Conservation (phyloP, 2,329 filamentous ascomycete species). For the Rhynchosporium secalis region DNA sequence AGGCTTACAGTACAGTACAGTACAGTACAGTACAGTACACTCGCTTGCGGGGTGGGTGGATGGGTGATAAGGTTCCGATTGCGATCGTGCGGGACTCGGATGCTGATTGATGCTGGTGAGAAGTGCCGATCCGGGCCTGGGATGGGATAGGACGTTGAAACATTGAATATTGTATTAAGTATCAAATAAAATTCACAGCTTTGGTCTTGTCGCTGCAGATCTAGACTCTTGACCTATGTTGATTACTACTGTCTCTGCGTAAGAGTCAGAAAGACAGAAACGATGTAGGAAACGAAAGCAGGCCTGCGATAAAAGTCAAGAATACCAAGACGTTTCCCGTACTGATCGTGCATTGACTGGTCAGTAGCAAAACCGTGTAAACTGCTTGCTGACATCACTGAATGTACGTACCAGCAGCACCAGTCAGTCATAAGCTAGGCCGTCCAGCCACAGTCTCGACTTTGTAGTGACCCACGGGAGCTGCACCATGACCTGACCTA, state of each 20-base stretch:
- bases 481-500: too few relatives aligned
- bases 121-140: constrained; percentile 1
- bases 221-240: too few relatives aligned
- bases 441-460: not conserved
- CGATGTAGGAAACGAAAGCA: too few relatives aligned
- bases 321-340: constrained; percentile 5
- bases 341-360: constrained; percentile 2
- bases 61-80: constrained; percentile 11
- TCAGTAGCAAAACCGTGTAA: not conserved
- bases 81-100: not conserved
- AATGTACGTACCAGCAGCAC: not conserved
- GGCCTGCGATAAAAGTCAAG: not conserved
- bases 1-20: not conserved
- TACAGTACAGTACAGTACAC: not conserved
- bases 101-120: not conserved
- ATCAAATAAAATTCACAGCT: too few relatives aligned
- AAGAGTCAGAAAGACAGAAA: too few relatives aligned
- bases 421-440: not conserved
- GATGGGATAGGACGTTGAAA: too few relatives aligned
- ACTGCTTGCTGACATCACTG: constrained; percentile 13
- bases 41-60: constrained; percentile 6
- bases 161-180: too few relatives aligned
- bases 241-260: too few relatives aligned
- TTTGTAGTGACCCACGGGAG: too few relatives aligned
- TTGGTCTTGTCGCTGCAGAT: too few relatives aligned